These are phyloP conservation scores for Leccinum pachyderme DNA, from an alignment of 1,284 basidiomycete species.

Conservation along the genomic window DNA sequence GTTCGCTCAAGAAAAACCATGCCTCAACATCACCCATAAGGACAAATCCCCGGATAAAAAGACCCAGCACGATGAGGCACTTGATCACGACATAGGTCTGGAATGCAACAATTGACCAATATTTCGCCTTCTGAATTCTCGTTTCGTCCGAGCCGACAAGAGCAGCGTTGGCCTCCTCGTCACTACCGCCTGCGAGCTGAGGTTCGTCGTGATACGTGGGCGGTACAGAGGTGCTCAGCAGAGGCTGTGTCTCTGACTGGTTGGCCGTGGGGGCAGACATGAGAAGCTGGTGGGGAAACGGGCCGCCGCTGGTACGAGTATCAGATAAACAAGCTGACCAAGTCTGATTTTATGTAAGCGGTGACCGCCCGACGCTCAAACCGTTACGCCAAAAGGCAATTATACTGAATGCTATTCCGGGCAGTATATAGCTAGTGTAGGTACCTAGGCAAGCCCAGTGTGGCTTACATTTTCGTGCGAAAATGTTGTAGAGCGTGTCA, in stretches of 20 bases:
- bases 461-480: too few relatives aligned
- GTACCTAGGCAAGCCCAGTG: too few relatives aligned
- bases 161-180: constrained; percentile 21
- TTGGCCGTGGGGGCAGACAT: constrained; percentile 22
- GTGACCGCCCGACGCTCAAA: too few relatives aligned
- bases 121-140: constrained; percentile 6
- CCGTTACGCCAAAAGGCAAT: too few relatives aligned
- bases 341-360: too few relatives aligned
- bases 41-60: constrained; percentile 69
- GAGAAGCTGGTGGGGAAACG: constrained; percentile 7
- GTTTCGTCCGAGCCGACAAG: not conserved
- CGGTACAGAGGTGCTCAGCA: constrained; percentile 16
- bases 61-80: constrained; percentile 39
- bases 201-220: constrained; percentile 12
- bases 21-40: constrained; percentile 68
- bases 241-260: constrained; percentile 25
- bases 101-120: constrained; percentile 22
- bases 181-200: constrained; percentile 2
- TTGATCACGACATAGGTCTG: constrained; percentile 36
- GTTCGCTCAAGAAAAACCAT: constrained; percentile 22
- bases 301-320: too few relatives aligned
- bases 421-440: too few relatives aligned
- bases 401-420: too few relatives aligned
- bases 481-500: too few relatives aligned
- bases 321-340: too few relatives aligned